Conservation (phyloP, 2,329 filamentous ascomycete species). For the Trichoderma lentiforme region DNA sequence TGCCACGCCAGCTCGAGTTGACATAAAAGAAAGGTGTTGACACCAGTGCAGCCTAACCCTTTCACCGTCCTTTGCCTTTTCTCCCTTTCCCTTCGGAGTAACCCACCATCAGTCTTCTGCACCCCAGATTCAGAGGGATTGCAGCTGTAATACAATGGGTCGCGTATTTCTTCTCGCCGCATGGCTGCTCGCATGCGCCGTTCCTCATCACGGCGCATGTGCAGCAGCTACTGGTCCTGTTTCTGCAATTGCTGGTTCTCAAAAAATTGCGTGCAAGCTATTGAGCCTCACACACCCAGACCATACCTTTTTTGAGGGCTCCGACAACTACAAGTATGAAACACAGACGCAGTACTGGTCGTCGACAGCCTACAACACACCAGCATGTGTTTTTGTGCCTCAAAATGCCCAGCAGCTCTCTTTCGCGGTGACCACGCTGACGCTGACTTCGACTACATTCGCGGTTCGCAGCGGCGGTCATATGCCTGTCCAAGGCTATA, state of each 20-base stretch:
- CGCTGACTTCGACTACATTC: conserved; percentile 9
- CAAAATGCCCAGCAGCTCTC: not conserved
- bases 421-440: not conserved
- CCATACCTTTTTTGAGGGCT: not conserved
- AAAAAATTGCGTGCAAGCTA: not conserved
- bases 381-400: not conserved
- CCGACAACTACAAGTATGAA: conserved; percentile 1
- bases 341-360: conserved; percentile 1
- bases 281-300: not conserved
- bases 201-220: not conserved
- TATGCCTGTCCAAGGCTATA: not conserved
- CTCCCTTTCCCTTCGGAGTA: not conserved
- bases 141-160: conserved; percentile 1
- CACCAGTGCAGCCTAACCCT: conserved; percentile 5
- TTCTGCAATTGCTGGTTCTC: not conserved
- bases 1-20: not conserved
- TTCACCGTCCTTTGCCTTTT: not conserved
- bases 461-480: conserved; percentile 22
- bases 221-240: conserved; percentile 1
- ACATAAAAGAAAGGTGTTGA: not conserved
- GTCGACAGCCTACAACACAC: not conserved
- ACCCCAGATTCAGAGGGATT: not conserved
- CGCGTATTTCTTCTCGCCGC: not conserved
- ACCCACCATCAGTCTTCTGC: not conserved
- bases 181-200: not conserved